Evolutionary conservation across 1,139 yeast genomes (phyloP).

Genomic region (Candida tetrigidarum): DNA sequence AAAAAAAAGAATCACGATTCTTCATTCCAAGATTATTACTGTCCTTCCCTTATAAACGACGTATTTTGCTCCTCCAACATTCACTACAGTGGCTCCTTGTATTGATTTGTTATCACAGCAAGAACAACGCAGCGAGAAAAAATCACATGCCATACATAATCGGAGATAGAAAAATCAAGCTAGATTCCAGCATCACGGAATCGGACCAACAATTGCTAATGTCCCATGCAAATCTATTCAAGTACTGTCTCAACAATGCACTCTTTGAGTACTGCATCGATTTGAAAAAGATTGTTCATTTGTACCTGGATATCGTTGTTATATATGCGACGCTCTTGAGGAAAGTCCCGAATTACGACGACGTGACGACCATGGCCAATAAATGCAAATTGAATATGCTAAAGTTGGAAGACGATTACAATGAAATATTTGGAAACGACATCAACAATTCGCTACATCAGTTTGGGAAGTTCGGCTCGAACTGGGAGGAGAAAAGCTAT

Average conservation of each 20-base stretch:
- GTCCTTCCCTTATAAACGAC: too few species aligned
- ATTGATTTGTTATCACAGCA: too few species aligned
- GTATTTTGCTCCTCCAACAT: neutral
- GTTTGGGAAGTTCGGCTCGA: slow-evolving; percentile 7
- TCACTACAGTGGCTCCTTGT: too few species aligned
- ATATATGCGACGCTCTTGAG: slow-evolving; percentile 44
- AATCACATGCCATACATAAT: slow-evolving; percentile 39
- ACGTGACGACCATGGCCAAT: slow-evolving; percentile 40
- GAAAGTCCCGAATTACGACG: slow-evolving; percentile 49
- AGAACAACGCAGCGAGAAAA: too few species aligned
- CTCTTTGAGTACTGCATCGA: slow-evolving; percentile 31
- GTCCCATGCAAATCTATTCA: slow-evolving; percentile 35
- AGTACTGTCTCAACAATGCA: slow-evolving; percentile 38
- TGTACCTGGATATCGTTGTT: slow-evolving; percentile 42
- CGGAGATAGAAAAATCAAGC: slow-evolving; percentile 32
- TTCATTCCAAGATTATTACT: too few species aligned
- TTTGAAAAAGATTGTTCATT: slow-evolving; percentile 38
- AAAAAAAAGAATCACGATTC: too few species aligned
- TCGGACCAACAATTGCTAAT: slow-evolving; percentile 31
- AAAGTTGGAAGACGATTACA: slow-evolving; percentile 38
- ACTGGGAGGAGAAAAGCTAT: slow-evolving; percentile 36
- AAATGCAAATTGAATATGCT: slow-evolving; percentile 27
- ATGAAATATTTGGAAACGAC: slow-evolving; percentile 29
- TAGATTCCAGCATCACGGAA: slow-evolving; percentile 24
- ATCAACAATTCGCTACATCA: neutral